Evolutionary conservation across 306 rosid genomes (phyloP).

Genomic region (Comarum palustre): DNA sequence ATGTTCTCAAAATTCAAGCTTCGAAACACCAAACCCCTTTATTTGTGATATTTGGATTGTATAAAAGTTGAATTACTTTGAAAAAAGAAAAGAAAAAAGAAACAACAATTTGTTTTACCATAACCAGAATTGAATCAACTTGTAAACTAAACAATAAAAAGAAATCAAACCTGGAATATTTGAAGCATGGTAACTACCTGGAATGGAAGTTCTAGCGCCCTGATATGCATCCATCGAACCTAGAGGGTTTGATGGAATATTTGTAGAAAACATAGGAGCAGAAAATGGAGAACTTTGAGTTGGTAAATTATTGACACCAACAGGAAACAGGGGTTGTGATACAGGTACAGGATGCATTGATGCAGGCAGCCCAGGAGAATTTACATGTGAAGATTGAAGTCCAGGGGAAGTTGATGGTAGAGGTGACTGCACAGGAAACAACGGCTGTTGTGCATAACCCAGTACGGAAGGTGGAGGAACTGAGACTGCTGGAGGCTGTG

Average conservation of each 20-base stretch:
- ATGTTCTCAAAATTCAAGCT: not conserved
- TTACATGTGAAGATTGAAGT: constrained; percentile 53
- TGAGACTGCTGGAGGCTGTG: constrained; percentile 68
- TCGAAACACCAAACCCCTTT: not conserved
- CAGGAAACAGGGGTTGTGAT: constrained; percentile 97
- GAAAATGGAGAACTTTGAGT: constrained; percentile 69
- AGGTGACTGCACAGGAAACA: constrained; percentile 95
- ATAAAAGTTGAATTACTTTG: not conserved
- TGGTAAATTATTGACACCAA: constrained; percentile 56
- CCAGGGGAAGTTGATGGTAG: constrained; percentile 52
- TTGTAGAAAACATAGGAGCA: constrained; percentile 47
- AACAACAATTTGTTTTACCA: not conserved
- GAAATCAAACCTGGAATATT: constrained; percentile 51
- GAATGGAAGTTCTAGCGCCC: constrained; percentile 42
- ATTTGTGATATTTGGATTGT: not conserved
- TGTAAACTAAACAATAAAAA: not conserved
- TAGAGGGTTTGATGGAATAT: constrained; percentile 46
- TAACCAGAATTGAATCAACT: not conserved
- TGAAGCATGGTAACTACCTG: constrained; percentile 42
- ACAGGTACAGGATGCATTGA: constrained; percentile 61
- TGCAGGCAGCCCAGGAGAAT: constrained; percentile 79
- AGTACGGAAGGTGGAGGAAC: constrained; percentile 66
- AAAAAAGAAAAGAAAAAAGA: not conserved
- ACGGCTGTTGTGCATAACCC: constrained; percentile 75
- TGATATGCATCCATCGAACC: constrained; percentile 52